phyloP scores from a whole-genome alignment of 495 filamentous ascomycete species.

The Penicillium parvum region DNA sequence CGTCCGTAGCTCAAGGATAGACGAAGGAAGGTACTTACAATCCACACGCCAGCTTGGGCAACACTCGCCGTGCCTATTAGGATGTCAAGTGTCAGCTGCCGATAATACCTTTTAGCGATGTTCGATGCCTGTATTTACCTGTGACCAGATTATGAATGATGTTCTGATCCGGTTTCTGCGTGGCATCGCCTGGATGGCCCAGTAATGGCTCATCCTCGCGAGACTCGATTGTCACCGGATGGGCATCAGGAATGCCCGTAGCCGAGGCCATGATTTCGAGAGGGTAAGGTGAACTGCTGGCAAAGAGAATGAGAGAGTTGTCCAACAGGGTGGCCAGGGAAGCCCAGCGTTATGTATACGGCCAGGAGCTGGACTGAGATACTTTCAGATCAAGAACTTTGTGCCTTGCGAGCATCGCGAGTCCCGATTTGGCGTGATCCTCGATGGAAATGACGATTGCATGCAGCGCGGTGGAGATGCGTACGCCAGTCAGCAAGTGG shows the following conservation, averaged over 20 bases:
- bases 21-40: constrained; percentile 42
- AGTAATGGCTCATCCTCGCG: constrained; percentile 75
- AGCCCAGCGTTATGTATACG: neutral
- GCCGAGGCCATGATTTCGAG: constrained; percentile 48
- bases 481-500: neutral
- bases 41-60: constrained; percentile 63
- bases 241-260: constrained; percentile 45
- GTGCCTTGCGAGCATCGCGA: too few species aligned
- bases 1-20: neutral
- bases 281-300: neutral
- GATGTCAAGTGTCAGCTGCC: neutral
- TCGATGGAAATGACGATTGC: constrained; percentile 10
- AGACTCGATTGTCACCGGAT: constrained; percentile 22
- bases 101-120: neutral
- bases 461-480: constrained; percentile 3
- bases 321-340: neutral
- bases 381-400: too few species aligned
- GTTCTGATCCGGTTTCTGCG: constrained; percentile 57
- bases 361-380: too few species aligned
- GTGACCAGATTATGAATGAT: constrained; percentile 70
- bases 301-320: too few species aligned
- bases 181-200: constrained; percentile 66
- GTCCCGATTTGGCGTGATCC: constrained; percentile 13
- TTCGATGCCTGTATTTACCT: constrained; percentile 46
- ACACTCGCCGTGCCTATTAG: constrained; percentile 61